phyloP scores from a whole-genome alignment of 2,329 filamentous ascomycete genomes.

The Dothidotthia symphoricarpi region DNA sequence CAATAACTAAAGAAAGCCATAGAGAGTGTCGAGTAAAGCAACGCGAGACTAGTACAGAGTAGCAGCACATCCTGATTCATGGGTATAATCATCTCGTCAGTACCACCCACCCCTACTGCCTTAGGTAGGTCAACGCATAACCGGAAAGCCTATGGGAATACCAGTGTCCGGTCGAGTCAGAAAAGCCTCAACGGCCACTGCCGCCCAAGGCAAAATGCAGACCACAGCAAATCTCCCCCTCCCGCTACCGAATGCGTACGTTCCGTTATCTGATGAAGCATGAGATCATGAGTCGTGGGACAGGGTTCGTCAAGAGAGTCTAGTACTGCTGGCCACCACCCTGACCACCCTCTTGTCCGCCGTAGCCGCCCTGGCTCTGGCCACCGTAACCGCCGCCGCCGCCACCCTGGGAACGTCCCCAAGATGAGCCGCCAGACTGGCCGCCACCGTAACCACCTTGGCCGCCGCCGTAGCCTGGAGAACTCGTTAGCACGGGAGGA shows the following conservation, averaged over 20 bases:
- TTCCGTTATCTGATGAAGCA: constrained; percentile 12
- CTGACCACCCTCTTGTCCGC: constrained; percentile 29
- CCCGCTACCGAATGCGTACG: constrained; percentile 6
- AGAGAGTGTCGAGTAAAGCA: constrained; percentile 22
- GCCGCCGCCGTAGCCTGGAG: constrained; percentile 19
- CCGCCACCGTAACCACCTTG: constrained; percentile 24
- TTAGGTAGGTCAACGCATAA: background rate
- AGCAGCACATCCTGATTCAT: constrained; percentile 40
- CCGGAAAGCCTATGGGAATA: constrained; percentile 22
- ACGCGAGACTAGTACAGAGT: constrained; percentile 27
- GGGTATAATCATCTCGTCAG: constrained; percentile 44
- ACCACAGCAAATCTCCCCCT: constrained; percentile 4
- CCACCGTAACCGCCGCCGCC: constrained; percentile 34
- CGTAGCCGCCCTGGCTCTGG: constrained; percentile 26
- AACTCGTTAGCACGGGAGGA: constrained; percentile 5
- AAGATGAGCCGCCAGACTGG: constrained; percentile 26
- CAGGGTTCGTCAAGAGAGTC: constrained; percentile 9
- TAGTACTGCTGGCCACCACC: constrained; percentile 40
- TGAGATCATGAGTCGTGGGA: constrained; percentile 9
- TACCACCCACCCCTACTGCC: constrained; percentile 35
- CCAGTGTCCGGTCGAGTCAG: constrained; percentile 27
- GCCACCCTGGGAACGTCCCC: constrained; percentile 33
- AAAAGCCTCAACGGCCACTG: constrained; percentile 18
- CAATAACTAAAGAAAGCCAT: constrained; percentile 10
- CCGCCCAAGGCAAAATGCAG: constrained; percentile 10